Conservation (phyloP, 1,139 yeast genomes). For the Eremothecium gossypii region DNA sequence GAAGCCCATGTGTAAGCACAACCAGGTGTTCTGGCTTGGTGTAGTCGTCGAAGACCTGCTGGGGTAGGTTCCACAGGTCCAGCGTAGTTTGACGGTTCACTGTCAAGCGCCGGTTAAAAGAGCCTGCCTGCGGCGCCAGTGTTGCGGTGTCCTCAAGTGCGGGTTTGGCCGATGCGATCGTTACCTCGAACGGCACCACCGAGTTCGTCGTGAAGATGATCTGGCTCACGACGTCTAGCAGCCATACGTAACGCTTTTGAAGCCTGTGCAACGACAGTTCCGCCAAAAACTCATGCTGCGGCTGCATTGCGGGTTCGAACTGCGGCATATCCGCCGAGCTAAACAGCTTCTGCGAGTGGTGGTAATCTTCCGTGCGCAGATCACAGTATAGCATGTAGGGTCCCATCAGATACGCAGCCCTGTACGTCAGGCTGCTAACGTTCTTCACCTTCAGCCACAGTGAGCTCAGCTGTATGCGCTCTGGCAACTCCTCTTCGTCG, state of each 20-base stretch:
- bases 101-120: slow-evolving; percentile 25
- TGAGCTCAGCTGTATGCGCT: slow-evolving; percentile 24
- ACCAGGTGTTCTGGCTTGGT: slow-evolving; percentile 20
- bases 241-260: slow-evolving; percentile 54
- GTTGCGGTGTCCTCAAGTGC: slow-evolving; percentile 27
- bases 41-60: slow-evolving; percentile 32
- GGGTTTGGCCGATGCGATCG: slow-evolving; percentile 45
- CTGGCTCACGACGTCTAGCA: slow-evolving; percentile 78
- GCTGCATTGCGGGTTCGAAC: slow-evolving; percentile 65
- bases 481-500: slow-evolving; percentile 21
- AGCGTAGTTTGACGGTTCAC: slow-evolving; percentile 34
- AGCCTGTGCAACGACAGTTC: slow-evolving; percentile 41
- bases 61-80: slow-evolving; percentile 64
- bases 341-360: slow-evolving; percentile 45
- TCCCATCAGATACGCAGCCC: slow-evolving; percentile 87
- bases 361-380: slow-evolving; percentile 56
- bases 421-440: slow-evolving; percentile 58
- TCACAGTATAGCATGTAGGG: slow-evolving; percentile 87
- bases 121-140: slow-evolving; percentile 14
- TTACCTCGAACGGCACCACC: slow-evolving; percentile 59
- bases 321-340: slow-evolving; percentile 68
- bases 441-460: slow-evolving; percentile 66
- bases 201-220: slow-evolving; percentile 66
- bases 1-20: slow-evolving; percentile 79
- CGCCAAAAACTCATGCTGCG: slow-evolving; percentile 54